phyloP scores from a whole-genome alignment of 768 basidiomycete genomes.

The Phaeolepiota aurea region DNA sequence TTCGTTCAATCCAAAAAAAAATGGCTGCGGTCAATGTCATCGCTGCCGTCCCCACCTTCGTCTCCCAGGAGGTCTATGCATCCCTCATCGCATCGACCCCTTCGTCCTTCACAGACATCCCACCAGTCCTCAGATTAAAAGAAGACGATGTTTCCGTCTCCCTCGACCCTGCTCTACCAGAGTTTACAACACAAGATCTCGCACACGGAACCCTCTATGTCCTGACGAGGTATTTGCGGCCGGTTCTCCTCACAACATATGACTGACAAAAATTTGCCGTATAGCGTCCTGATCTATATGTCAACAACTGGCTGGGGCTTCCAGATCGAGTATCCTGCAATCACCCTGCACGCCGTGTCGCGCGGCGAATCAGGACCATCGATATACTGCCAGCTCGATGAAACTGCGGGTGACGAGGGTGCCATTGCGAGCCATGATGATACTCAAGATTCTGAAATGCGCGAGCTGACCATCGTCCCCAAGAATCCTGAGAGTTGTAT shows the following conservation, averaged over 20 bases:
- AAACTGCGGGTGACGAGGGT: constrained; percentile 30
- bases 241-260: not conserved
- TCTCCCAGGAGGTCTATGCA: constrained; percentile 57
- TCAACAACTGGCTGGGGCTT: constrained; percentile 65
- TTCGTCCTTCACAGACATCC: constrained; percentile 75
- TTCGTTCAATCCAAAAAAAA: constrained; percentile 1
- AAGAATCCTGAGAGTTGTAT: constrained; percentile 46
- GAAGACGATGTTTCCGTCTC: constrained; percentile 62
- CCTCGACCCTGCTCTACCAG: constrained; percentile 62
- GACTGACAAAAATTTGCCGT: not conserved
- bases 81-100: constrained; percentile 73
- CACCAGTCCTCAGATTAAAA: constrained; percentile 69
- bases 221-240: constrained; percentile 63
- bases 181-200: constrained; percentile 42
- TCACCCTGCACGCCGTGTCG: constrained; percentile 91
- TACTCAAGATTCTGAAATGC: constrained; percentile 44
- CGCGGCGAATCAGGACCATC: constrained; percentile 57
- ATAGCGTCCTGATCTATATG: constrained; percentile 73
- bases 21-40: constrained; percentile 35
- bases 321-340: constrained; percentile 79
- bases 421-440: constrained; percentile 15
- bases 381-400: constrained; percentile 93
- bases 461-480: constrained; percentile 77
- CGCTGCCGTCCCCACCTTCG: constrained; percentile 25
- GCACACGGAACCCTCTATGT: constrained; percentile 70